Base-by-base conservation (phyloP, 805 yeast species). In the Torulaspora indica region DNA sequence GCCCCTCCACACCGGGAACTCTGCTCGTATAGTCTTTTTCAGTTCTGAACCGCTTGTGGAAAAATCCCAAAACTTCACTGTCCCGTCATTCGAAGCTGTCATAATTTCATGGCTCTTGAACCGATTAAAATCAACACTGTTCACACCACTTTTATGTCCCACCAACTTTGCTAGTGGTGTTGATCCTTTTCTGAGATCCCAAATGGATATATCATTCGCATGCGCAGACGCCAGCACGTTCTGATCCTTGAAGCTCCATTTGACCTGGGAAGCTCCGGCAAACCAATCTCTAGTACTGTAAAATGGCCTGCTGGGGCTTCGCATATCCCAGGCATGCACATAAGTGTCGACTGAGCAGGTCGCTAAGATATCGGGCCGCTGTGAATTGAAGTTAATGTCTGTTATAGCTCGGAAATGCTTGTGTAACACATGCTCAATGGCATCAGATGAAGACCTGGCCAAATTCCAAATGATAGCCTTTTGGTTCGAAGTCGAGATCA, bases 381-480 rank as follows among this genome's bases (percentile, higher is more conserved):
- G 74, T 1, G 95, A 90, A 58, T 87, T 95, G 71, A 90, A 93
- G 63, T 90, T 87, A 46, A 93, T 88, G 68, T 93, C 98, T 3
- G 98, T 89, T 36, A 93, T 90, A 2, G 98, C 98, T 43, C 98
- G 71, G 1, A 83, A 76, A 62, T 93, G 98, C 14, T 85, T 84
- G 63, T 93, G 98, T 17, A 93, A 70, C 2, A 88, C 89, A 58
- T 83, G 86, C 49, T 85, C 87, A 43, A 93, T 84, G 9, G 97
- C 96, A 54, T 78, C 72, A 7, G 77, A 70, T 0, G 87, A 82
- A 18, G 67, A 63, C 51, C 91, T 68, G 0, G 85, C 80, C 48
- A 93, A 66, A 65, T 93, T 91, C 98, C 98, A 93, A 4, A 93
- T 78, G 58, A 93, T 72, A 1, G 96, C 98, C 67, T 91, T 91